These are phyloP conservation scores for Prunus mira DNA, from an alignment of 306 rosid species.

Conservation along the genomic window DNA sequence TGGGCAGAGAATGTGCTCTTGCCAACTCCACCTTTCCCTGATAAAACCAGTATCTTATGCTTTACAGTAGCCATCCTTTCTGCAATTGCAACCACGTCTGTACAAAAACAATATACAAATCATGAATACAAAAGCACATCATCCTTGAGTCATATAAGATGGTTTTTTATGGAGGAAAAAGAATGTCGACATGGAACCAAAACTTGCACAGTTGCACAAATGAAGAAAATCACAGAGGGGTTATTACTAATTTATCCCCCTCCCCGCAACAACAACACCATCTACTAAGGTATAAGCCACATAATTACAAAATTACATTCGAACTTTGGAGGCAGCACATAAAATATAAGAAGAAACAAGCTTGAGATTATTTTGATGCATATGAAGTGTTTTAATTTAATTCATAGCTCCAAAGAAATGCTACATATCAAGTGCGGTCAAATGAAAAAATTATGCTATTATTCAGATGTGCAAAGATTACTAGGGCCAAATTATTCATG, in stretches of 20 bases:
- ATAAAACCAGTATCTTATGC: constrained; percentile 83
- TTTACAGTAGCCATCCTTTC: constrained; percentile 95
- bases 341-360: too few species aligned
- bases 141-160: neutral
- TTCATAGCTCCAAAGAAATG: too few species aligned
- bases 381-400: too few species aligned
- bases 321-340: too few species aligned
- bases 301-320: neutral
- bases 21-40: constrained; percentile 98
- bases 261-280: too few species aligned
- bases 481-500: neutral
- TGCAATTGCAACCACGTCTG: constrained; percentile 77
- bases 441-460: neutral
- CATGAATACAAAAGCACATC: constrained; percentile 3
- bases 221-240: neutral
- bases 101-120: constrained; percentile 20
- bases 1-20: constrained; percentile 97
- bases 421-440: too few species aligned
- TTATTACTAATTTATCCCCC: neutral
- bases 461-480: neutral
- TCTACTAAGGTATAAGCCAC: neutral
- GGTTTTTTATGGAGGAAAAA: neutral
- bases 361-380: neutral
- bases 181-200: neutral
- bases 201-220: neutral